Conservation (phyloP, 2,329 filamentous ascomycete species). For the Exophiala viscosa region DNA sequence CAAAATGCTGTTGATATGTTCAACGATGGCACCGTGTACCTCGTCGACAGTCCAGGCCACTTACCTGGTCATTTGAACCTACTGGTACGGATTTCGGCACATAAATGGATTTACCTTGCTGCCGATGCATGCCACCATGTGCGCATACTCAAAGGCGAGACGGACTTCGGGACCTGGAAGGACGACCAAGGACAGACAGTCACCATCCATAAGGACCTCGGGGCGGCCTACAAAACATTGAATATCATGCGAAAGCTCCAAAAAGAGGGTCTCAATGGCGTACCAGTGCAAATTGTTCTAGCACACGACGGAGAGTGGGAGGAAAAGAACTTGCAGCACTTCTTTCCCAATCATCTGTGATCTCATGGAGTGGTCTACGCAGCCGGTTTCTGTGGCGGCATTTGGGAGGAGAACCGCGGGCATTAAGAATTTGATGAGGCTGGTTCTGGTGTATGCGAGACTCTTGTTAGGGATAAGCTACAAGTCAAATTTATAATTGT, state of each 20-base stretch:
- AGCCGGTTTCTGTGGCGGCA: too few species aligned
- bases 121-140: constrained; percentile 55
- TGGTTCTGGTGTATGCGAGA: too few species aligned
- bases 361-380: too few species aligned
- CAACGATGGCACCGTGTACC: constrained; percentile 27
- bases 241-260: constrained; percentile 32
- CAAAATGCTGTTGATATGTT: constrained; percentile 44
- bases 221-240: constrained; percentile 42
- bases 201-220: constrained; percentile 51
- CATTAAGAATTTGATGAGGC: too few species aligned
- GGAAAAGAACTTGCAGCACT: constrained; percentile 11
- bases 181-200: constrained; percentile 42
- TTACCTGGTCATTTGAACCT: constrained; percentile 31
- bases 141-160: constrained; percentile 50
- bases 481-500: too few species aligned
- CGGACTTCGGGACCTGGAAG: constrained; percentile 49
- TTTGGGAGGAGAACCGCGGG: too few species aligned
- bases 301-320: constrained; percentile 20
- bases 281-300: constrained; percentile 14
- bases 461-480: too few species aligned
- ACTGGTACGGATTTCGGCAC: constrained; percentile 29
- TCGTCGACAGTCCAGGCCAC: constrained; percentile 31
- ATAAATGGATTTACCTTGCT: constrained; percentile 48
- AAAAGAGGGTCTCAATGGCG: constrained; percentile 7
- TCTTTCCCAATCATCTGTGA: constrained; percentile 12